phyloP scores from a whole-genome alignment of 2,329 filamentous ascomycete species.

The Neonectria faginata region DNA sequence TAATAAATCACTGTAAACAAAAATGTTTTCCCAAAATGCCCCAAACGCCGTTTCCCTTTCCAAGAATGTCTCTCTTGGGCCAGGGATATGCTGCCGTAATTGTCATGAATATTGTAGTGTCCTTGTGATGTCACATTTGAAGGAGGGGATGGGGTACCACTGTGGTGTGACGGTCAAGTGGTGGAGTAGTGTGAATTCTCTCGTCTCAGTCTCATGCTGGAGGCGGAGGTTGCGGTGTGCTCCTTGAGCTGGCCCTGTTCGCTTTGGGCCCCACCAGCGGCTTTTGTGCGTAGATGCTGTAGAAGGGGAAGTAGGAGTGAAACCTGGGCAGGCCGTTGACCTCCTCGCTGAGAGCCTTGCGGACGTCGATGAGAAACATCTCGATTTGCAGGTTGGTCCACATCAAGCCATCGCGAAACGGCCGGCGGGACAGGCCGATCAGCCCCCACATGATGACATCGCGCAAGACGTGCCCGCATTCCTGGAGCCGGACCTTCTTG shows the following conservation, averaged over 20 bases:
- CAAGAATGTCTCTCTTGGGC: constrained; percentile 11
- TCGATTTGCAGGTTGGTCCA: constrained; percentile 58
- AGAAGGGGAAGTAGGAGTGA: constrained; percentile 56
- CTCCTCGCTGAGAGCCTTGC: constrained; percentile 53
- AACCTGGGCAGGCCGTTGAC: constrained; percentile 49
- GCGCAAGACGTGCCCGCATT: constrained; percentile 60
- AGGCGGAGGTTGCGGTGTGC: background rate
- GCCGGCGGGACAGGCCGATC: constrained; percentile 52
- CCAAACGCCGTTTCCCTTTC: constrained; percentile 6
- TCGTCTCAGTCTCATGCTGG: background rate
- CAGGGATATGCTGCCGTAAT: constrained; percentile 14
- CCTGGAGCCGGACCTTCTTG: constrained; percentile 54
- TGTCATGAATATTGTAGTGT: constrained; percentile 17
- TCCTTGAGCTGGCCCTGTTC: background rate
- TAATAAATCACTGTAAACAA: constrained; percentile 1
- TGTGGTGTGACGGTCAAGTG: background rate
- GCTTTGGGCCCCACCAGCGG: constrained; percentile 40
- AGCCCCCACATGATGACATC: constrained; percentile 57
- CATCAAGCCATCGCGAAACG: constrained; percentile 54
- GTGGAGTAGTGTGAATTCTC: background rate
- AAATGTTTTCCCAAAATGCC: background rate
- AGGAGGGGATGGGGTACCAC: background rate
- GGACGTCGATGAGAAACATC: constrained; percentile 57
- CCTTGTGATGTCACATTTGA: background rate
- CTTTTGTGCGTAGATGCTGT: constrained; percentile 55